Conservation (phyloP, 2,329 filamentous ascomycete species). For the Fusarium nanum region DNA sequence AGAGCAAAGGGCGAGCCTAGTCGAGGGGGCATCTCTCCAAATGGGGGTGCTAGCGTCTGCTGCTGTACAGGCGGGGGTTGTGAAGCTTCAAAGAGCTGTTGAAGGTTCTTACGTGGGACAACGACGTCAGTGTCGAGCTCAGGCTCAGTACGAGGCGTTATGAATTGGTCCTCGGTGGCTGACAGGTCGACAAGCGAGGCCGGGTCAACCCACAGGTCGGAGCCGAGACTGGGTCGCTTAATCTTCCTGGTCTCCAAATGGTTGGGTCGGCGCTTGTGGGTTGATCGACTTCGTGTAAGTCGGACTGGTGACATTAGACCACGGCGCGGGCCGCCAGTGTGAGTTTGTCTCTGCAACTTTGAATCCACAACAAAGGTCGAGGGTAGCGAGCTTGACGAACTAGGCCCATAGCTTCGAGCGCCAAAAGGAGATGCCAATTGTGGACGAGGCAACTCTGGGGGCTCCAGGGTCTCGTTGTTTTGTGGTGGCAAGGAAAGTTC, state of each 20-base stretch:
- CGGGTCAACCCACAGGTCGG: conserved; percentile 65
- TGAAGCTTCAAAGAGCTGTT: conserved; percentile 54
- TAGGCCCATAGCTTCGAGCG: conserved; percentile 71
- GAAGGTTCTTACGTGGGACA: conserved; percentile 57
- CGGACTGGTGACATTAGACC: conserved; percentile 66
- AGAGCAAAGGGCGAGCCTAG: conserved; percentile 70
- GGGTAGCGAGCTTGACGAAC: conserved; percentile 63
- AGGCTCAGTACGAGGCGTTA: conserved; percentile 47
- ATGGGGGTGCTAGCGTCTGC: conserved; percentile 46
- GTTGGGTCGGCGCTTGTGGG: conserved; percentile 66
- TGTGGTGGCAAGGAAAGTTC: conserved; percentile 39
- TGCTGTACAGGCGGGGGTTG: conserved; percentile 35
- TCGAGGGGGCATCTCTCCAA: conserved; percentile 56
- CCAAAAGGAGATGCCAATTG: conserved; percentile 67
- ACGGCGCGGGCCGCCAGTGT: conserved; percentile 63
- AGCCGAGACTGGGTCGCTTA: conserved; percentile 66
- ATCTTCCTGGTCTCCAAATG: conserved; percentile 62
- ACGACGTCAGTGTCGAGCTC: conserved; percentile 50
- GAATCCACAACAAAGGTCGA: conserved; percentile 51
- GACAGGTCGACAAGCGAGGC: conserved; percentile 44
- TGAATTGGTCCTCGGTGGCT: conserved; percentile 47
- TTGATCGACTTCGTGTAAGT: conserved; percentile 62
- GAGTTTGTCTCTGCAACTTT: conserved; percentile 57
- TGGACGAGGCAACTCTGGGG: conserved; percentile 43
- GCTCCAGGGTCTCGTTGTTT: conserved; percentile 40